Percentiles rank a stretch among this genome's conserved stretches.
phyloP scores from a whole-genome alignment of 2,329 filamentous ascomycete genomes.

The Colletotrichum liaoningense region DNA sequence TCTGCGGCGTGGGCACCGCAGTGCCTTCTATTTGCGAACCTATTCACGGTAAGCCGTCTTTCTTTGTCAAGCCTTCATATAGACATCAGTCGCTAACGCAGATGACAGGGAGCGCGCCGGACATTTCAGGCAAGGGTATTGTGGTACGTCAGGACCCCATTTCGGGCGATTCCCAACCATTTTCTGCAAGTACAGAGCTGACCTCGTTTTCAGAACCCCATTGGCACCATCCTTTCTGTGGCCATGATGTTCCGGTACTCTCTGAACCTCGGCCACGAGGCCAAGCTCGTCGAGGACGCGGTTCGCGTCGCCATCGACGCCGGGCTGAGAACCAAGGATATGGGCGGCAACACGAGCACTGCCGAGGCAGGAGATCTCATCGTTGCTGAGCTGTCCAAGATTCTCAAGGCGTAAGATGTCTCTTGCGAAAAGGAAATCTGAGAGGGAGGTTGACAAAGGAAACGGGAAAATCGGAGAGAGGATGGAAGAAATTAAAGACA shows the following conservation, averaged over 20 bases:
- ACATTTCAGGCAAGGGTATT: slow-evolving; percentile 91
- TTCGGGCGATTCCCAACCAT: too few relatives aligned
- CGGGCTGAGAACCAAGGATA: slow-evolving; percentile 51
- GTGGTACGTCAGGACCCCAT: slow-evolving; percentile 54
- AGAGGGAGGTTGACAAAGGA: too few relatives aligned
- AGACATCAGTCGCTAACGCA: neutral
- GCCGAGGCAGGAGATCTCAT: too few relatives aligned
- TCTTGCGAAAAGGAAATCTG: too few relatives aligned
- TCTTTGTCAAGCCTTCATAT: too few relatives aligned
- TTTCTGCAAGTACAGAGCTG: too few relatives aligned
- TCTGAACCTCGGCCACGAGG: slow-evolving; percentile 81
- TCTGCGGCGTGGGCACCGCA: too few relatives aligned
- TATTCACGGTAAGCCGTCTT: slow-evolving; percentile 79
- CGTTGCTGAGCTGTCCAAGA: too few relatives aligned
- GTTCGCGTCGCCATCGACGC: slow-evolving; percentile 83
- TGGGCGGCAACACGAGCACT: too few relatives aligned
- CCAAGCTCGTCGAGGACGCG: slow-evolving; percentile 82
- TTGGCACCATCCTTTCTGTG: slow-evolving; percentile 90
- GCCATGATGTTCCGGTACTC: slow-evolving; percentile 98
- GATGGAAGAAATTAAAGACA: too few relatives aligned
- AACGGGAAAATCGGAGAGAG: too few relatives aligned
- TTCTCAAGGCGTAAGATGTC: too few relatives aligned
- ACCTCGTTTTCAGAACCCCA: slow-evolving; percentile 59
- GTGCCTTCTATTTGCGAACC: slow-evolving; percentile 82
- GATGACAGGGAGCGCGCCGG: slow-evolving; percentile 80